Conservation (phyloP, 208 protist genomes). For the Leishmania tarentolae region DNA sequence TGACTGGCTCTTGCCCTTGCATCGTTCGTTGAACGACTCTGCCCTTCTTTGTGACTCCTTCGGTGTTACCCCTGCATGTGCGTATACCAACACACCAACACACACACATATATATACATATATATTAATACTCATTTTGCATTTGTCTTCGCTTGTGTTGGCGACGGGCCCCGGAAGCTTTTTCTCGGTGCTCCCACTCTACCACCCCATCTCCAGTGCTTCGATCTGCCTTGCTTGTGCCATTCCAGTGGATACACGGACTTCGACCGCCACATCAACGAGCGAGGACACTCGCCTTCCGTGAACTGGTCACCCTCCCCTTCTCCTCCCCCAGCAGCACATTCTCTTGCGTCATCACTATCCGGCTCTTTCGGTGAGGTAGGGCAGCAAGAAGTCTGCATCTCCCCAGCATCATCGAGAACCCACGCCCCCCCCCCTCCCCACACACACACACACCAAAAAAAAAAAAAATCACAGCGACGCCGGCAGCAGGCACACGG, state of each 20-base stretch:
- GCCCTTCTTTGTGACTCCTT: not conserved
- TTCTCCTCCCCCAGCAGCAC: not conserved
- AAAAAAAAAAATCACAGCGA: too few species aligned
- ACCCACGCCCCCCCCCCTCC: too few species aligned
- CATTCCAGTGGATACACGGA: too few species aligned
- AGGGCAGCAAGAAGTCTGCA: not conserved
- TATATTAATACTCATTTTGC: not conserved
- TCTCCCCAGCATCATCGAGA: not conserved
- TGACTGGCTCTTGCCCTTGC: not conserved
- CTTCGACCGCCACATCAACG: not conserved
- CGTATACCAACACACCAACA: too few species aligned
- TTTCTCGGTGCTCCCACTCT: not conserved
- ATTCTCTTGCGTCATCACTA: not conserved
- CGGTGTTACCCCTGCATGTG: too few species aligned
- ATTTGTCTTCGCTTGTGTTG: not conserved
- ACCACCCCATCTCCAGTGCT: not conserved
- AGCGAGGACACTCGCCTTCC: not conserved
- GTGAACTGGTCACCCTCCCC: not conserved
- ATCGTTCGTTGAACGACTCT: not conserved
- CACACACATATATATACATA: too few species aligned
- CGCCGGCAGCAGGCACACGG: not conserved
- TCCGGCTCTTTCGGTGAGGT: not conserved
- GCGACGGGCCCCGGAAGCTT: not conserved
- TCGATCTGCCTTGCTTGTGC: not conserved
- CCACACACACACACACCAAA: not conserved